Evolutionary conservation across 495 filamentous ascomycete genomes (phyloP), one percentile per base, ranked within the genome.

Genomic region (Evansstolkia leycettana): DNA sequence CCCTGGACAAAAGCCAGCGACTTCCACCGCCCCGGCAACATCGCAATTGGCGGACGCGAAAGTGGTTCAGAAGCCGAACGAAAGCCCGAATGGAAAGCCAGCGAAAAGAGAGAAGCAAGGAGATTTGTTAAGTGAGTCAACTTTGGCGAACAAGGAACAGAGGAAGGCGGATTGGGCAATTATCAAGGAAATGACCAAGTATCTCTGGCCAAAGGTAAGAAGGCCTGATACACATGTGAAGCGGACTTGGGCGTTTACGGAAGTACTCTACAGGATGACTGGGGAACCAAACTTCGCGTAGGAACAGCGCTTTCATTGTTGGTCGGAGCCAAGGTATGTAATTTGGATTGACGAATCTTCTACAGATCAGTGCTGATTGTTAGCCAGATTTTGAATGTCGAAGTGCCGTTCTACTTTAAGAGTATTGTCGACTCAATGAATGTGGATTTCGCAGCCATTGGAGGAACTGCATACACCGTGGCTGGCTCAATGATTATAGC

Each of bases 341-440:
- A 28, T 31, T 32, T 7, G 31, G 29, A 16, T 9, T 29, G 19
- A 16, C 29, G 10, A 7, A n/a, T 19, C 17, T 23, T 16, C 10
- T 12, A 34, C 0, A 12, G 24, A 29, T n/a, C n/a, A n/a, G n/a
- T n/a, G n/a, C 31, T 19, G 14, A 16, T 14, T 2, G 9, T 33
- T 14, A 9, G 20, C 16, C 47, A 82, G 77, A 70, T 94, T 37
- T 68, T 96, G 45, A 98, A 95, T 57, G 92, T 98, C 5, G 85
- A 98, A 62, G 81, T 98, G 26, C 90, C 90, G 3, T 98, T 98
- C 58, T 98, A 94, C 64, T 96, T 98, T 66, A 94, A 95, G 58
- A 84, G 69, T 54, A 98, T 98, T 44, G 82, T 98, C 29, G 90
- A 98, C 54, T 78, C 79, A 14, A 92, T 98, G 84, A 98, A 98